Percentiles rank a stretch among this genome's conserved stretches.
Evolutionary conservation across 2,329 filamentous ascomycete genomes (phyloP).

Genomic region (Rhynchosporium agropyri): DNA sequence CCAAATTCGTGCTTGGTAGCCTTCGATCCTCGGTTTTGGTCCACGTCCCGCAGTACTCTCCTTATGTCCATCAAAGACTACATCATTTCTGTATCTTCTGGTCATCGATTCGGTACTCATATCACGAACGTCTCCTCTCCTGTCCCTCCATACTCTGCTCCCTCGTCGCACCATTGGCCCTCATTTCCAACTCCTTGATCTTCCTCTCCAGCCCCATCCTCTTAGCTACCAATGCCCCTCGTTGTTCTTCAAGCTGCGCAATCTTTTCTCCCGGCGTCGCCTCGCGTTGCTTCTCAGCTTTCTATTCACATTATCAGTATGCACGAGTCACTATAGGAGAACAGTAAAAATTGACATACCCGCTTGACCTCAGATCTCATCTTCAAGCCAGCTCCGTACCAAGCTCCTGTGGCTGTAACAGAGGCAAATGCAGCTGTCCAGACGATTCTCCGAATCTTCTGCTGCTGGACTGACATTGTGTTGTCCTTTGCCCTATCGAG

Average conservation of each 20-base stretch:
- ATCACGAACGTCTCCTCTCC: conserved; percentile 37
- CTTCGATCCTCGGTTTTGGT: neutral
- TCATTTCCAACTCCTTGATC: conserved; percentile 52
- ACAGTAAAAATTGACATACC: conserved; percentile 45
- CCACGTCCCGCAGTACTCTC: neutral
- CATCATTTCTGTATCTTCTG: neutral
- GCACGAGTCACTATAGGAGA: neutral
- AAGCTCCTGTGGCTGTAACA: conserved; percentile 58
- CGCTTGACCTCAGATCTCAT: conserved; percentile 53
- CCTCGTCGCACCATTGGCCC: conserved; percentile 45
- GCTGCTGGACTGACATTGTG: conserved; percentile 30
- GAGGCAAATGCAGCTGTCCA: conserved; percentile 58
- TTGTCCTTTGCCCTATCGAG: neutral
- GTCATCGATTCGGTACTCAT: neutral
- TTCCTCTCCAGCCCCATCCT: conserved; percentile 59
- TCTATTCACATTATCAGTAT: conserved; percentile 39
- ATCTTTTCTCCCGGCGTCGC: conserved; percentile 57
- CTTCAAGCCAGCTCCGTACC: conserved; percentile 63
- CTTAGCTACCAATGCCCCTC: conserved; percentile 53
- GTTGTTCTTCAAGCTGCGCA: conserved; percentile 53
- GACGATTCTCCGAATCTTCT: conserved; percentile 52
- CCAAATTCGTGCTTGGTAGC: too few relatives aligned
- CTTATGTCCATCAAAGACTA: neutral
- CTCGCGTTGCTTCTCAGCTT: conserved; percentile 50
- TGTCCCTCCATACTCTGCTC: conserved; percentile 43